phyloP scores from a whole-genome alignment of 257 asterid genomes.

The Euphrasia confusa region DNA sequence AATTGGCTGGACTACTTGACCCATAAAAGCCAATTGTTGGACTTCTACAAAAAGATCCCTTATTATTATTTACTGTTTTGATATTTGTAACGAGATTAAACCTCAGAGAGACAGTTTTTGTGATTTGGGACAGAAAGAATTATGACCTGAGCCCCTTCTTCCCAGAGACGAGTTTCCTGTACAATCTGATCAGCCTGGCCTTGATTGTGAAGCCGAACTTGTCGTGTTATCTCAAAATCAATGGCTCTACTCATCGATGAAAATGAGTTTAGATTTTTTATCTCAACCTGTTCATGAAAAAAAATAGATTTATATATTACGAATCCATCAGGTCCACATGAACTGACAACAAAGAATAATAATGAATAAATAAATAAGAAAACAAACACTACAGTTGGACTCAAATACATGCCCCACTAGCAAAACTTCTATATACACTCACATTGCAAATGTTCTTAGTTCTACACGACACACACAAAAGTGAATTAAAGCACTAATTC shows the following conservation, averaged over 20 bases:
- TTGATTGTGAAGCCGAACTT: conserved; percentile 69
- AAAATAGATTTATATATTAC: conserved; percentile 19
- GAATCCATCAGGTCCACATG: background rate
- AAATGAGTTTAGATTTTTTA: conserved; percentile 92
- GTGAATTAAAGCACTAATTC: conserved; percentile 18
- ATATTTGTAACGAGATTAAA: background rate
- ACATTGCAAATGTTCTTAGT: conserved; percentile 5
- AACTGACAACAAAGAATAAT: conserved; percentile 5
- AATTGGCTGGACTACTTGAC: too few species aligned
- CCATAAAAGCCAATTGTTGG: too few species aligned
- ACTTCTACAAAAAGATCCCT: too few species aligned
- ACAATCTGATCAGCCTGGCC: conserved; percentile 80
- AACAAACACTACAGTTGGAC: conserved; percentile 1
- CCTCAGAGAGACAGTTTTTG: background rate
- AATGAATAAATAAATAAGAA: background rate
- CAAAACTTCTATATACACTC: background rate
- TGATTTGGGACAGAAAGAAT: conserved; percentile 21
- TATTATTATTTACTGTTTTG: too few species aligned
- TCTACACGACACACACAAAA: conserved; percentile 17
- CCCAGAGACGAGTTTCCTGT: conserved; percentile 98
- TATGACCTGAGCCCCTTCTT: conserved; percentile 94
- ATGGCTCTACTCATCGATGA: conserved; percentile 91
- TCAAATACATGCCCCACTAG: background rate
- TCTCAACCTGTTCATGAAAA: conserved; percentile 68
- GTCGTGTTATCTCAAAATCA: conserved; percentile 89